Conservation (phyloP, 2,329 filamentous ascomycete species). For the Venturia nashicola region DNA sequence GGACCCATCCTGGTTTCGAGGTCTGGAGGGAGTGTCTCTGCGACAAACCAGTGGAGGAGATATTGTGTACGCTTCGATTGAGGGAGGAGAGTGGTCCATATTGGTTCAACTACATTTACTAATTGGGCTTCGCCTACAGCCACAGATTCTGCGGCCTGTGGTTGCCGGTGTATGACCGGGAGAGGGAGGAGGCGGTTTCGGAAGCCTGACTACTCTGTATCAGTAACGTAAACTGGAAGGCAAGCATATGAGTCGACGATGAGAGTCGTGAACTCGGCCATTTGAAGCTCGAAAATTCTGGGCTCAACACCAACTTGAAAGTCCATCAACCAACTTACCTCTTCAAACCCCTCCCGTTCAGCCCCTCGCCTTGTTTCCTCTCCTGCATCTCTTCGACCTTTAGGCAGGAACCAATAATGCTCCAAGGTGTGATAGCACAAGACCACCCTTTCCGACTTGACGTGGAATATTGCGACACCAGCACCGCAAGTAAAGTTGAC, state of each 20-base stretch:
- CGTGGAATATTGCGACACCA: constrained; percentile 39
- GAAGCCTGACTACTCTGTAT: constrained; percentile 28
- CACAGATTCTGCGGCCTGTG: constrained; percentile 21
- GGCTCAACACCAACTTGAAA: no score
- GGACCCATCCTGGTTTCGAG: constrained; percentile 16
- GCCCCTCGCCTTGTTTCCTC: constrained; percentile 31
- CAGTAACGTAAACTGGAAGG: not conserved
- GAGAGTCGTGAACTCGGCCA: not conserved
- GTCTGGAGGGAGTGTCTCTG: constrained; percentile 31
- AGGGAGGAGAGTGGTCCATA: constrained; percentile 35
- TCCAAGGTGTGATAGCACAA: constrained; percentile 32
- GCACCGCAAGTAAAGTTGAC: constrained; percentile 17
- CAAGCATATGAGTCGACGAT: not conserved
- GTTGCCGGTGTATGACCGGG: constrained; percentile 31
- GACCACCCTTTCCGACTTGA: constrained; percentile 33
- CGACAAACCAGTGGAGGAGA: constrained; percentile 34
- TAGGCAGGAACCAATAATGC: constrained; percentile 36
- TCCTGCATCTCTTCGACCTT: constrained; percentile 34
- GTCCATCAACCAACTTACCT: constrained; percentile 19
- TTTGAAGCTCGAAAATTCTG: no score
- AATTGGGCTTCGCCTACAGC: constrained; percentile 13
- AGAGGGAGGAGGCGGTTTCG: constrained; percentile 36
- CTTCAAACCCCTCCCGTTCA: constrained; percentile 38
- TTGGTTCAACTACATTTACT: constrained; percentile 28
- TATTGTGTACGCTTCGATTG: constrained; percentile 26